Conservation (phyloP, 352 stramenopile genomes). For the Pythium insidiosum region DNA sequence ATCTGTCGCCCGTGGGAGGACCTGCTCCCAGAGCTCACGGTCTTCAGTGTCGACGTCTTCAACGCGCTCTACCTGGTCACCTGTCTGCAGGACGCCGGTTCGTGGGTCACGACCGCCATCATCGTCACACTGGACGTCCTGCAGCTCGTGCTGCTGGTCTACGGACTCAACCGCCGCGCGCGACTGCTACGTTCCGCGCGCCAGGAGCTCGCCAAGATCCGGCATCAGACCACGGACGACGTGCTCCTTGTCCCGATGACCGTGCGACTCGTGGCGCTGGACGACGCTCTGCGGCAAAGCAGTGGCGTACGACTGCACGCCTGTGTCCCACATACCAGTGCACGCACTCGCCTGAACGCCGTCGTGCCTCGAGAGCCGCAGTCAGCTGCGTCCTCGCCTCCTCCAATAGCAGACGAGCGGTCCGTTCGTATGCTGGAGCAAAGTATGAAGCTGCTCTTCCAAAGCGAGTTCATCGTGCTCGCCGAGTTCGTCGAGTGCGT, state of each 20-base stretch:
- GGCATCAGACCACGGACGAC: too few relatives aligned
- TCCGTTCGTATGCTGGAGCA: neutral
- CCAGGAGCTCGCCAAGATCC: too few relatives aligned
- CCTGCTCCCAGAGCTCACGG: constrained; percentile 17
- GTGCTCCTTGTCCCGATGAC: too few relatives aligned
- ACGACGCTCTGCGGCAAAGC: too few relatives aligned
- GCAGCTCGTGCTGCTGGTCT: neutral
- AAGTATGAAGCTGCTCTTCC: constrained; percentile 14
- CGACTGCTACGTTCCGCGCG: neutral
- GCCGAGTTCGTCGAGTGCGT: constrained; percentile 23
- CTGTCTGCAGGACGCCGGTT: constrained; percentile 22
- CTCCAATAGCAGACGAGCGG: neutral
- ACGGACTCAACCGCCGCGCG: neutral
- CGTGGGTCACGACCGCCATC: neutral
- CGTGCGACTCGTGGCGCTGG: too few relatives aligned
- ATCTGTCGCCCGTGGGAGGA: constrained; percentile 14
- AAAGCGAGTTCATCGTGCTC: constrained; percentile 17
- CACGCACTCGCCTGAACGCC: too few relatives aligned
- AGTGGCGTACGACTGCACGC: too few relatives aligned
- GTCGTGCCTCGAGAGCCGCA: too few relatives aligned
- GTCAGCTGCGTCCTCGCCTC: neutral
- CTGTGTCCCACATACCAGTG: too few relatives aligned
- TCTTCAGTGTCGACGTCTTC: too few relatives aligned
- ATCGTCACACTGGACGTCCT: neutral
- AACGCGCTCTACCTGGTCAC: constrained; percentile 22